Conservation (phyloP, 176 grass and related monocot genomes). For the bread wheat (Triticum aestivum) region DNA sequence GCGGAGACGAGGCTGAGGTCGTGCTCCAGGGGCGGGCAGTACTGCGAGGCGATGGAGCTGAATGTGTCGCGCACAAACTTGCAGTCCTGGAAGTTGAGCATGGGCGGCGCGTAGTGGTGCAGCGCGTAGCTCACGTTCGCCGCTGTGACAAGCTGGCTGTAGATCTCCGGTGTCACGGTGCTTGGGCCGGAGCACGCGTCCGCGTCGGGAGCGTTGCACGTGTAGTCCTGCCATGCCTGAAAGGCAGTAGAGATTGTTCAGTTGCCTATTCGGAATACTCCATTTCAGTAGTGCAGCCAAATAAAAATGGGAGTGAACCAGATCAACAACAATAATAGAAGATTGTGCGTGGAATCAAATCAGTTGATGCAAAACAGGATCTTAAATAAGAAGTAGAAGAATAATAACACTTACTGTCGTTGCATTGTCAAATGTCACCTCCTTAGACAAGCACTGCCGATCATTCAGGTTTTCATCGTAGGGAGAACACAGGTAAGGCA, state of each 20-base stretch:
- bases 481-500: constrained; percentile 88
- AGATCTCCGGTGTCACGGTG: constrained; percentile 53
- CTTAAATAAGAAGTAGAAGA: background rate
- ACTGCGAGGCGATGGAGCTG: constrained; percentile 51
- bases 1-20: constrained; percentile 55
- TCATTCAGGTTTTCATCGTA: constrained; percentile 64
- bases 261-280: background rate
- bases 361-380: background rate
- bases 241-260: background rate
- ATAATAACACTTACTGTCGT: constrained; percentile 45
- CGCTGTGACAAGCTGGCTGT: constrained; percentile 53
- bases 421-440: constrained; percentile 76
- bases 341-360: background rate
- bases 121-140: constrained; percentile 87
- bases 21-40: constrained; percentile 51
- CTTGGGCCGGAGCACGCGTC: constrained; percentile 45
- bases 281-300: background rate
- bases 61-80: constrained; percentile 83
- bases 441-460: constrained; percentile 52
- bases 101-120: constrained; percentile 65
- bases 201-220: constrained; percentile 42
- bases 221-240: constrained; percentile 85
- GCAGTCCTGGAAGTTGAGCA: constrained; percentile 91
- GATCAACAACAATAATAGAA: background rate
- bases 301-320: background rate